Conservation (phyloP, 129 eudicot species). For the Smallanthus sonchifolius region DNA sequence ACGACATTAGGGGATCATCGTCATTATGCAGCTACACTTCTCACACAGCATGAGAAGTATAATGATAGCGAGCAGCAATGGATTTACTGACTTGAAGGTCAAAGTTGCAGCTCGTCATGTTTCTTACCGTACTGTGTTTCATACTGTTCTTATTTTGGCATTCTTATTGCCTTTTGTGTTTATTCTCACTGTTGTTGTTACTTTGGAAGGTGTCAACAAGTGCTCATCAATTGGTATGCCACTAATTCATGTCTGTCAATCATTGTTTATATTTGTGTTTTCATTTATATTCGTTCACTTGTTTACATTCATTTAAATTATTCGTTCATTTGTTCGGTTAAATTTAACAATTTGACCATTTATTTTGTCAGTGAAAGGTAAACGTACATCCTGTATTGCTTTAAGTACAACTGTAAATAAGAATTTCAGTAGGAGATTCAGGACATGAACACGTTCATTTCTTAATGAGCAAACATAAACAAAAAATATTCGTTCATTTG, state of each 20-base stretch:
- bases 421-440: no score
- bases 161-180: constrained; percentile 85
- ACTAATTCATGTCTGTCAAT: neutral
- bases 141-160: constrained; percentile 76
- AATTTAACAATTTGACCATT: no score
- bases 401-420: no score
- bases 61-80: constrained; percentile 70
- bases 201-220: constrained; percentile 98
- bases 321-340: no score
- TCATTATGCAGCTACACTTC: constrained; percentile 87
- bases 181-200: constrained; percentile 86
- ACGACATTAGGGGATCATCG: constrained; percentile 3
- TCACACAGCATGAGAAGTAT: constrained; percentile 96
- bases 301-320: no score
- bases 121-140: constrained; percentile 81
- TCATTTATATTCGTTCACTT: no score
- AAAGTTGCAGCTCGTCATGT: constrained; percentile 89
- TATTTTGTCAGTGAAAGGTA: no score
- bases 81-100: constrained; percentile 84
- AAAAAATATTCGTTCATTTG: no score
- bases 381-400: no score
- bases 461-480: no score
- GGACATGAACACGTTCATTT: no score
- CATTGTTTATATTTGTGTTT: constrained; percentile 6
- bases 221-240: constrained; percentile 80